Conservation (phyloP, 768 basidiomycete species). For the Tulasnella sp. region DNA sequence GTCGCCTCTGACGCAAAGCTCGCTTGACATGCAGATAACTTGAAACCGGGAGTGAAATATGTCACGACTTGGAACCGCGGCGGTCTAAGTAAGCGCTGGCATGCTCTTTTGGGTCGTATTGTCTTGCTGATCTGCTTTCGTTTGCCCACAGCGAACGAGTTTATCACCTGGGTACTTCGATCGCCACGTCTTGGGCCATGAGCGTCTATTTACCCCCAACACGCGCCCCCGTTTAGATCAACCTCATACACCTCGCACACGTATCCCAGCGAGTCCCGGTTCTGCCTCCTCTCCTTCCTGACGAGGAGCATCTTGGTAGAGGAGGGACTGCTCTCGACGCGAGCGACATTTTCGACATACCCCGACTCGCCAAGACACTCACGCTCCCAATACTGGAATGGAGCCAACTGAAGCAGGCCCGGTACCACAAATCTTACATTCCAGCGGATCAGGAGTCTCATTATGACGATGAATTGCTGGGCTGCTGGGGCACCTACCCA, state of each 20-base stretch:
- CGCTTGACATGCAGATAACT: not conserved
- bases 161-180: constrained; percentile 1
- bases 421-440: not conserved
- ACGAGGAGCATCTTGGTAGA: constrained; percentile 31
- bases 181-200: not conserved
- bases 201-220: not conserved
- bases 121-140: not conserved
- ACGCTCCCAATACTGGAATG: constrained; percentile 22
- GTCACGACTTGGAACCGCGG: constrained; percentile 7
- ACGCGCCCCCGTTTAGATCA: not conserved
- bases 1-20: not conserved
- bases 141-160: constrained; percentile 2
- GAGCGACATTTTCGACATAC: constrained; percentile 19
- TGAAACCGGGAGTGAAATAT: constrained; percentile 4
- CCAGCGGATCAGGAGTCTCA: not conserved
- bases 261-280: constrained; percentile 9
- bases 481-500: not conserved
- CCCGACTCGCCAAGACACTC: not conserved
- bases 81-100: not conserved
- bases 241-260: constrained; percentile 6
- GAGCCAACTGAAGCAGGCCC: constrained; percentile 14
- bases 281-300: constrained; percentile 31
- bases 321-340: not conserved
- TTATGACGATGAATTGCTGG: not conserved
- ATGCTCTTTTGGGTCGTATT: not conserved